These are phyloP conservation scores for Mrakiaceae sp. DNA, from an alignment of 1,284 basidiomycete genomes.

Conservation along the genomic window DNA sequence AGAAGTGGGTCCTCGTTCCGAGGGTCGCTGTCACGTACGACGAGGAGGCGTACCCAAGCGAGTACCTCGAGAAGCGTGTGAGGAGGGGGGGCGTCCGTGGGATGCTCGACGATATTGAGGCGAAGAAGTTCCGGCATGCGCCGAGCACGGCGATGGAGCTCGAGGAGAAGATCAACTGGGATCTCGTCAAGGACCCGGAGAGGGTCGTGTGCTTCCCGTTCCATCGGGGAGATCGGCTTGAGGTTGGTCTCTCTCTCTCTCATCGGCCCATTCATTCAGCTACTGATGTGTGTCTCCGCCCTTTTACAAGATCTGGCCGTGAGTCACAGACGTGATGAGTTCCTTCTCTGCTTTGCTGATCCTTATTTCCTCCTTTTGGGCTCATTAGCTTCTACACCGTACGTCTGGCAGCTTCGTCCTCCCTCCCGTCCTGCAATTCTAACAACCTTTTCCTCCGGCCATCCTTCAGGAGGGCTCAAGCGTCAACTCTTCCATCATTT, in stretches of 20 bases:
- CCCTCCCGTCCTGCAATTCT: no score
- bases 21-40: conserved; percentile 17
- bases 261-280: no score
- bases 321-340: not conserved
- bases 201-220: conserved; percentile 17
- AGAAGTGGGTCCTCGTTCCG: conserved; percentile 15
- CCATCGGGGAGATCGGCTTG: not conserved
- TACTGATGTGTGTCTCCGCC: not conserved
- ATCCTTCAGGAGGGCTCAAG: not conserved
- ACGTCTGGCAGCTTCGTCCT: no score
- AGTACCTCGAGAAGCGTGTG: conserved; percentile 14
- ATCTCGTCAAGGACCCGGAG: conserved; percentile 14
- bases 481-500: not conserved
- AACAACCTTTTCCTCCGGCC: no score
- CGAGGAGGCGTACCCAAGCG: conserved; percentile 9
- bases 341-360: not conserved
- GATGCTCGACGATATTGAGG: conserved; percentile 8
- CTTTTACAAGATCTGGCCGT: not conserved
- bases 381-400: not conserved
- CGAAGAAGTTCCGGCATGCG: conserved; percentile 9
- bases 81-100: conserved; percentile 14
- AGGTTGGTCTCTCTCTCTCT: not conserved
- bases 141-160: conserved; percentile 13
- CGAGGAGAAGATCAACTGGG: conserved; percentile 17
- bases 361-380: not conserved